Base-by-base conservation (phyloP, 306 rosid species). In the Castanea crenata region DNA sequence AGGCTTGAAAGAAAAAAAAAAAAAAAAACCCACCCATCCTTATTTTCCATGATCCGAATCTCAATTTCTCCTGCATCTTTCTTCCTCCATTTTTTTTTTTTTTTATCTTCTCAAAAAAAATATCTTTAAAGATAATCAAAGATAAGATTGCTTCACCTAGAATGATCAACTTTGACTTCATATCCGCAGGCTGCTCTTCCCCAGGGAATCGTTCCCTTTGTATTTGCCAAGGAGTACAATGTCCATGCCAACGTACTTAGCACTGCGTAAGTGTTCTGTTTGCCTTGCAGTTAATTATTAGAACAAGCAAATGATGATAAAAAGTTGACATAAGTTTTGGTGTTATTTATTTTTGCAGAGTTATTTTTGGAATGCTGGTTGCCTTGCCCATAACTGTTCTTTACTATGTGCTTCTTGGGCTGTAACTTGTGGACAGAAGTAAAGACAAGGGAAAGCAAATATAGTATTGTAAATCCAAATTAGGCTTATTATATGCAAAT, bases 131-230 rank as follows among this genome's bases (percentile, higher is more conserved):
- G 46, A 41, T 41, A 41, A 41, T 41, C 46, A 8, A 41, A 41
- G 12, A 41, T 41, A 41, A 41, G 46, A 41, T 41, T 41, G 46
- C 46, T 41, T 41, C 46, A 41, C 46, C 46, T 41, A 19, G 38
- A 18, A 67, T 34, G 38, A 35, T 68, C 9, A 9, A 54, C 41
- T 6, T 27, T 20, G 41, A 5, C 52, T 79, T 73, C 23, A 6
- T 73, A 62, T 4, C 55, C 65, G 58, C 84, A 93, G 97, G 98
- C 98, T 70, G 98, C 98, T 18, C 97, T 94, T 75, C 98, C 98
- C 5, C 97, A 92, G 67, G 98, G 98, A 20, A 94, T 94, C 20
- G 98, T 94, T 73, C 98, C 98, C 15, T 92, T 94, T 76, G 98
- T 94, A 67, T 94, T 92, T 52, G 97, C 97, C 79, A 94, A 92